These are phyloP conservation scores for Chrysochromulina tobinii DNA, from an alignment of 78 protist genomes.

Conservation along the genomic window DNA sequence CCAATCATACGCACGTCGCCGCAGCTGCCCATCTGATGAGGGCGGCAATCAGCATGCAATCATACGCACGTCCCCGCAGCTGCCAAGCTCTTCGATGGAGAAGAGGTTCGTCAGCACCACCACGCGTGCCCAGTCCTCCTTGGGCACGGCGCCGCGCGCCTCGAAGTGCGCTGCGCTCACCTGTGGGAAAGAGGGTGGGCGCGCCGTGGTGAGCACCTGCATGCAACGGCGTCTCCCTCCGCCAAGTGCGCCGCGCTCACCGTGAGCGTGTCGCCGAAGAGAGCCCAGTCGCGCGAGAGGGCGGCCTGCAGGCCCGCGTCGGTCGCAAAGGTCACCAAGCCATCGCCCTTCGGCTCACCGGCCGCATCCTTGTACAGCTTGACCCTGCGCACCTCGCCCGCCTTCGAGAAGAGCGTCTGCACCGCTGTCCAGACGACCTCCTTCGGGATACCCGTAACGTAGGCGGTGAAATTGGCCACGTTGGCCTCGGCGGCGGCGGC, in stretches of 20 bases:
- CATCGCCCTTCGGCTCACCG: conserved; percentile 10
- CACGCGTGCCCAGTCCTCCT: no score
- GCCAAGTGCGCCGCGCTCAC: background rate
- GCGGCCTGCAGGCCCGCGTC: background rate
- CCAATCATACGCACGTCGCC: no score
- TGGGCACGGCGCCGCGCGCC: no score
- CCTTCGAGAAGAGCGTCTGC: background rate
- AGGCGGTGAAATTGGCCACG: background rate
- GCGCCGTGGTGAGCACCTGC: no score
- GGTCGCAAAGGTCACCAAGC: background rate
- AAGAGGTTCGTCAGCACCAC: no score
- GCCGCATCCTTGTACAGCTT: conserved; percentile 2
- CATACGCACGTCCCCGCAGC: no score
- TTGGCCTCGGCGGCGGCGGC: background rate
- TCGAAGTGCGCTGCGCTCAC: no score
- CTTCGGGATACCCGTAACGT: background rate
- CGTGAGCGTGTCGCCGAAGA: background rate
- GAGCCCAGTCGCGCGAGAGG: background rate
- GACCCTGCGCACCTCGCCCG: background rate
- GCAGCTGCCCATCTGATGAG: no score
- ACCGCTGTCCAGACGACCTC: background rate
- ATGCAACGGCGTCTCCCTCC: no score
- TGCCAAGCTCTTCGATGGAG: no score
- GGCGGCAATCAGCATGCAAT: background rate
- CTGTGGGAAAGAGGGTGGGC: no score